Evolutionary conservation across 139 green algal genomes (phyloP).

Genomic region (Astrephomene gubernaculifera): DNA sequence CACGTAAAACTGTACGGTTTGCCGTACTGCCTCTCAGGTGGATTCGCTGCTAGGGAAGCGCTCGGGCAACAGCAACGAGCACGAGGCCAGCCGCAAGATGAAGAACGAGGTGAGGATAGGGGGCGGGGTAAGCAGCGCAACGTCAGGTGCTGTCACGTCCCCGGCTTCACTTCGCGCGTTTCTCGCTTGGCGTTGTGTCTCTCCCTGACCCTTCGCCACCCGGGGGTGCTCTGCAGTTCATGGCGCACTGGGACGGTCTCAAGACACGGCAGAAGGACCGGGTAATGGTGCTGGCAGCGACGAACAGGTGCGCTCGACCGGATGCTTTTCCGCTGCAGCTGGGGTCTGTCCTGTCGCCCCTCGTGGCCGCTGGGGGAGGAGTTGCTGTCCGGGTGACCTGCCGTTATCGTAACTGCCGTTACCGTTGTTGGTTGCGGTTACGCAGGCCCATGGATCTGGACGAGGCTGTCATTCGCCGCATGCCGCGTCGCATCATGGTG

Average conservation of each 20-base stretch:
- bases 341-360: too few relatives aligned
- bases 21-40: too few relatives aligned
- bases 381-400: too few relatives aligned
- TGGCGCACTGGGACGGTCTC: conserved; percentile 79
- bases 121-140: too few relatives aligned
- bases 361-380: too few relatives aligned
- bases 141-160: too few relatives aligned
- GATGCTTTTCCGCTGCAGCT: too few relatives aligned
- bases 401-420: too few relatives aligned
- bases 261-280: conserved; percentile 65
- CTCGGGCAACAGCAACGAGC: conserved; percentile 55
- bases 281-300: conserved; percentile 79
- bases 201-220: too few relatives aligned
- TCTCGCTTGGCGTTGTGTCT: neutral
- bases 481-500: conserved; percentile 74
- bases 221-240: conserved; percentile 68
- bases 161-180: neutral
- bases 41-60: conserved; percentile 12
- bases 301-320: conserved; percentile 74
- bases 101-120: conserved; percentile 66
- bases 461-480: conserved; percentile 78
- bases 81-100: conserved; percentile 81
- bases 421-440: too few relatives aligned
- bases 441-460: conserved; percentile 79
- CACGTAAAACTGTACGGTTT: too few relatives aligned